phyloP scores from a whole-genome alignment of 768 basidiomycete species.

The Podaxis rugospora region DNA sequence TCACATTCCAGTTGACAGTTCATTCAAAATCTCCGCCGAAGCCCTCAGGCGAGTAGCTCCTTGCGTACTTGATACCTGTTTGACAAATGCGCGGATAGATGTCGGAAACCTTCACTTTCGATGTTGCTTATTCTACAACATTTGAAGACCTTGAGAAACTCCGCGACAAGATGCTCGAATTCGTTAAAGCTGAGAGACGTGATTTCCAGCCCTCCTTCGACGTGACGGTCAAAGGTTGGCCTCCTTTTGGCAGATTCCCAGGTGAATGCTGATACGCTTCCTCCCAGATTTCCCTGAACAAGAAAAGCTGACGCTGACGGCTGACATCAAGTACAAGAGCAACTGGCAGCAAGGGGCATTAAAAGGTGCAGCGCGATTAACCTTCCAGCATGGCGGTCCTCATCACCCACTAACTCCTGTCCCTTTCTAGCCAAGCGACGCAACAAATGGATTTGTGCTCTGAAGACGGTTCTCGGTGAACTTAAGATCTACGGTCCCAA shows the following conservation, averaged over 20 bases:
- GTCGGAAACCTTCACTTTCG: conserved; percentile 79
- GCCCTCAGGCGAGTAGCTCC: conserved; percentile 47
- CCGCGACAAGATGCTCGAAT: conserved; percentile 75
- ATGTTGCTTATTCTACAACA: conserved; percentile 71
- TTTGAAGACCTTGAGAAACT: conserved; percentile 81
- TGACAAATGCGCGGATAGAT: conserved; percentile 34
- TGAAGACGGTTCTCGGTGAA: conserved; percentile 69
- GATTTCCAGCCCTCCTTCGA: conserved; percentile 79
- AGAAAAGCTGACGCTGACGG: conserved; percentile 67
- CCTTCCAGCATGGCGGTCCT: not conserved
- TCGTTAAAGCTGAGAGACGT: conserved; percentile 64
- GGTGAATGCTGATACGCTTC: conserved; percentile 6
- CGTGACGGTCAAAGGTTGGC: conserved; percentile 60
- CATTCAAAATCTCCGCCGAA: conserved; percentile 68
- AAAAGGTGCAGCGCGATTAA: conserved; percentile 40
- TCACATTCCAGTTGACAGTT: conserved; percentile 35
- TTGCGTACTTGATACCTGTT: not conserved
- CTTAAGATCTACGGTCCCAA: conserved; percentile 65
- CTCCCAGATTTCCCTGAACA: conserved; percentile 72
- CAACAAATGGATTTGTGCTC: conserved; percentile 90
- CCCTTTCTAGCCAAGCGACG: conserved; percentile 56
- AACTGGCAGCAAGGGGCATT: conserved; percentile 79
- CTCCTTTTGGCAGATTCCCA: not conserved
- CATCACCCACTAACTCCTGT: conserved; percentile 13
- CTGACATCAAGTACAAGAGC: conserved; percentile 86